These are phyloP conservation scores for Metschnikowia similis DNA, from an alignment of 805 yeast species.

Conservation along the genomic window DNA sequence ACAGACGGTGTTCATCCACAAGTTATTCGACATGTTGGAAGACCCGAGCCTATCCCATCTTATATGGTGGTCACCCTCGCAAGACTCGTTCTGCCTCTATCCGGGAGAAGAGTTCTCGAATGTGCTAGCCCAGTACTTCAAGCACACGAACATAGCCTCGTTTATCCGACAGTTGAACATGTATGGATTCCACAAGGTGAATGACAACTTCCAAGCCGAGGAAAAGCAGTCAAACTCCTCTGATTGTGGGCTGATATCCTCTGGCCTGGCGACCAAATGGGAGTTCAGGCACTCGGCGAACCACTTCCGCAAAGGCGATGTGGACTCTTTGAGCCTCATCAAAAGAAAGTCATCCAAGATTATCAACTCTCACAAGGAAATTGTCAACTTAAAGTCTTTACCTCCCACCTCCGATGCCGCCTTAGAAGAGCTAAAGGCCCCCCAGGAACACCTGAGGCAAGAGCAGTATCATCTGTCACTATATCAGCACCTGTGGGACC, in stretches of 20 bases:
- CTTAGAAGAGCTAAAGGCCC: conserved; percentile 3
- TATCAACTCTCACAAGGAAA: conserved; percentile 34
- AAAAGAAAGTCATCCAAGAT: conserved; percentile 64
- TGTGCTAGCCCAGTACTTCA: conserved; percentile 54
- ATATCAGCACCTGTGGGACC: conserved; percentile 18
- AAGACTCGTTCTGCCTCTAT: conserved; percentile 69
- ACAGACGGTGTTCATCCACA: conserved; percentile 69
- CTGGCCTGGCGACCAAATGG: conserved; percentile 47
- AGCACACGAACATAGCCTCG: conserved; percentile 42
- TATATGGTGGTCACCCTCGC: conserved; percentile 78
- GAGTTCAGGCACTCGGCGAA: conserved; percentile 85
- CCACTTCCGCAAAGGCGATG: conserved; percentile 75
- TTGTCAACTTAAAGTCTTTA: conserved; percentile 32
- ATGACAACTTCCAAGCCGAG: conserved; percentile 32
- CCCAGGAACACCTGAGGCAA: conserved; percentile 5
- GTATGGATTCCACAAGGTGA: conserved; percentile 45
- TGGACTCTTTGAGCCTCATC: conserved; percentile 66
- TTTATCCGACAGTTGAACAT: conserved; percentile 42
- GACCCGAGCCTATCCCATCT: conserved; percentile 67
- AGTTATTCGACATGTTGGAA: conserved; percentile 85
- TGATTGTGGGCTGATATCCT: conserved; percentile 14
- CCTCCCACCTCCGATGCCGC: conserved; percentile 23
- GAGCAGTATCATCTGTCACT: conserved; percentile 19
- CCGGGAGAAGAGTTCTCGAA: conserved; percentile 87
- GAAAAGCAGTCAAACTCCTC: conserved; percentile 12